Evolutionary conservation across 73 alveolate species (phyloP), one percentile per base, ranked within the genome.

Genomic region (Breviolum minutum): DNA sequence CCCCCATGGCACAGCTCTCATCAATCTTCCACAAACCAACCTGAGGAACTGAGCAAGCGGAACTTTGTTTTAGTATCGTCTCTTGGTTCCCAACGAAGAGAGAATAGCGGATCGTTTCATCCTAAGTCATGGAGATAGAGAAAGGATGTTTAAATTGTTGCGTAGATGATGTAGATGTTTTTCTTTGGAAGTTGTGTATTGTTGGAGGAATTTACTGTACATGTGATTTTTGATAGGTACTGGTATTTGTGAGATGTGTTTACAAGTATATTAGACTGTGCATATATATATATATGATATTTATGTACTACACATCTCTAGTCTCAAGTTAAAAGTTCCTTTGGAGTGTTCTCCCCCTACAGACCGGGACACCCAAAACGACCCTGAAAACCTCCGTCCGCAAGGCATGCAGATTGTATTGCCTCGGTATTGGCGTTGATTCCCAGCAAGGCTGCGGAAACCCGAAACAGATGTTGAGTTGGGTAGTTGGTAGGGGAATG

Each of bases 381-480:
- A n/a, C n/a, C n/a, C 81, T 70, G 81, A 3, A 24, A 24, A 24
- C 81, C 26, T 40, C 54, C 0, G 54, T 54, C 22, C 68, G 5
- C 63, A 17, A 90, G 96, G 96, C 96, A 90, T 63, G 96, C 96
- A 22, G 96, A 90, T 62, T 90, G 96, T 40, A 90, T 90, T n/a
- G 88, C 96, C 29, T 90, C 96, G 32, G 84, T 90, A 2, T 63
- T 90, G 96, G 96, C 96, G 14, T 62, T 90, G 40, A n/a, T 90
- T 63, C 96, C 96, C 27, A 63, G 96, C 62, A 69, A 90, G 96
- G 96, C 76, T 61, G 22, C 40, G 24, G 73, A 7, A 30, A 13
- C 32, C 14, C 48, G 48, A n/a, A n/a, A n/a, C n/a, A 13, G 62
- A 11, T 7, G 24, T 27, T 80, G 66, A 29, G 20, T 40, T 13